These are phyloP conservation scores for Zychaea mexicana DNA, from an alignment of 371 early-diverging fungal genomes.

Conservation along the genomic window DNA sequence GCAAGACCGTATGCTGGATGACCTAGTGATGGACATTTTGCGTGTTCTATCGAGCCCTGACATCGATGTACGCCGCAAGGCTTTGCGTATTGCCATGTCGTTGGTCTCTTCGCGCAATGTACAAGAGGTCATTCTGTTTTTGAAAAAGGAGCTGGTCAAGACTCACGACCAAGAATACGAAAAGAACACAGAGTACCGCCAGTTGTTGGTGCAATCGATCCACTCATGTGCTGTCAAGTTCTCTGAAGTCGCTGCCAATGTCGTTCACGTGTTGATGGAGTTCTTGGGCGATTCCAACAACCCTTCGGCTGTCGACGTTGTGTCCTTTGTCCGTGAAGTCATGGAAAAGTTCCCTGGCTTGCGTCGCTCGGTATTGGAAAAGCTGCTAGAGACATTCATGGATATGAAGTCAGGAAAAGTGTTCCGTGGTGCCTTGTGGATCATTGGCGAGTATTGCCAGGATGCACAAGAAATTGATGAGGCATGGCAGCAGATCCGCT, in stretches of 20 bases:
- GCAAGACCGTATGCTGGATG: conserved; percentile 86
- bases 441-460: conserved; percentile 92
- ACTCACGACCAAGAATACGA: conserved; percentile 91
- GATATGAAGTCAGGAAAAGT: conserved; percentile 96
- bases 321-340: conserved; percentile 95
- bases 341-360: conserved; percentile 93
- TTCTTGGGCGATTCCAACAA: conserved; percentile 89
- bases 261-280: conserved; percentile 93
- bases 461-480: conserved; percentile 77
- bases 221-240: conserved; percentile 95
- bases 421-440: conserved; percentile 96
- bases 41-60: conserved; percentile 74
- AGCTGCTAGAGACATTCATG: conserved; percentile 78
- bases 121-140: conserved; percentile 86
- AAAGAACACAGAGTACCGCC: conserved; percentile 91
- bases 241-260: conserved; percentile 92
- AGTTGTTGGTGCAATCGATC: conserved; percentile 94
- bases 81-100: conserved; percentile 84
- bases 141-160: conserved; percentile 92
- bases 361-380: conserved; percentile 77
- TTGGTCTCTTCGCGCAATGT: conserved; percentile 91
- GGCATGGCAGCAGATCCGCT: conserved; percentile 82
- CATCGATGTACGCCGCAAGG: conserved; percentile 92
- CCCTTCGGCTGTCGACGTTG: conserved; percentile 93
- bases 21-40: conserved; percentile 87